These are phyloP conservation scores for Populus nigra DNA, from an alignment of 345 rosid genomes.

Conservation along the genomic window DNA sequence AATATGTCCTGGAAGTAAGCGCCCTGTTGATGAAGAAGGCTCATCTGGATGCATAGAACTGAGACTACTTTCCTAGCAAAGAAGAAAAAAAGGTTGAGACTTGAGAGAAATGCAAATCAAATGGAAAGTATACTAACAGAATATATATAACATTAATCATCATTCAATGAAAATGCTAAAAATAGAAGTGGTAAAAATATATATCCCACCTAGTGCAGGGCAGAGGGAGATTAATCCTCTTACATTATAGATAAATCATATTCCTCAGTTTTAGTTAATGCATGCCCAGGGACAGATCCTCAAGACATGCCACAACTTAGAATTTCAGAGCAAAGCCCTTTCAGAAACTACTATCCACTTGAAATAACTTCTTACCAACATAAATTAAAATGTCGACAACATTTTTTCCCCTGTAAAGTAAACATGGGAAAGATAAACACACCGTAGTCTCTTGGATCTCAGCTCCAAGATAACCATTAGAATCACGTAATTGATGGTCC, in stretches of 20 bases:
- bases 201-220: too few species aligned
- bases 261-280: too few species aligned
- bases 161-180: background rate
- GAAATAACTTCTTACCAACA: background rate
- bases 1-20: conserved; percentile 63
- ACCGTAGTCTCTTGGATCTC: conserved; percentile 74
- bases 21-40: conserved; percentile 51
- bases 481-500: conserved; percentile 72
- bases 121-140: background rate
- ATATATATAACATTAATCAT: background rate
- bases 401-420: background rate
- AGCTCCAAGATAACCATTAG: conserved; percentile 75
- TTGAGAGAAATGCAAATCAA: background rate
- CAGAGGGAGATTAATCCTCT: too few species aligned
- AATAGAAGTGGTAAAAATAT: too few species aligned
- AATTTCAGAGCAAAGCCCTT: background rate
- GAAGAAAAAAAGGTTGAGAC: background rate
- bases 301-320: background rate
- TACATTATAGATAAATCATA: too few species aligned
- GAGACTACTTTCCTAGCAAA: conserved; percentile 58
- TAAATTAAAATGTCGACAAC: background rate
- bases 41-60: conserved; percentile 62
- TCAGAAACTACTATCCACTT: background rate
- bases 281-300: background rate
- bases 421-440: conserved; percentile 15